Conservation (phyloP, 345 rosid species). For the Rhodamnia rubescens region DNA sequence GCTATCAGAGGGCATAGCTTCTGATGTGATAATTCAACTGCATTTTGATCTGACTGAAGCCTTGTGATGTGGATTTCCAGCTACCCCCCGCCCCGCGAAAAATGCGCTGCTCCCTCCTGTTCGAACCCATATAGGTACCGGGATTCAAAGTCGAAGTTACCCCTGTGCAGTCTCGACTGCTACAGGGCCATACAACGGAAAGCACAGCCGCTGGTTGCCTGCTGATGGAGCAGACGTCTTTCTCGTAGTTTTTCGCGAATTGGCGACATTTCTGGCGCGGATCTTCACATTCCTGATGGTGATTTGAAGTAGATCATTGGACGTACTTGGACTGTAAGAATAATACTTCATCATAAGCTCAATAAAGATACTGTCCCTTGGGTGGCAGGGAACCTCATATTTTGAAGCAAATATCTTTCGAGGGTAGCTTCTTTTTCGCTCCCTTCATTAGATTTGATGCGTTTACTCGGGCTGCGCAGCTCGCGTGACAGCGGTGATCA, state of each 20-base stretch:
- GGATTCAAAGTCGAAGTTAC: constrained; percentile 72
- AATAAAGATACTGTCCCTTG: not conserved
- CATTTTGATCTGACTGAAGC: not conserved
- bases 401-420: not conserved
- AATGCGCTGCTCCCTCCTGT: constrained; percentile 75
- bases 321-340: not conserved
- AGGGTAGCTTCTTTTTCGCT: not conserved
- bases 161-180: constrained; percentile 88
- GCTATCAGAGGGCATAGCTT: not conserved
- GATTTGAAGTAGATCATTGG: not conserved
- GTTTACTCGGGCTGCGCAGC: not conserved
- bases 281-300: not conserved
- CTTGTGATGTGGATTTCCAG: constrained; percentile 16
- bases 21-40: not conserved
- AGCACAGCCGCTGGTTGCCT: not conserved
- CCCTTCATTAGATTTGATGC: not conserved
- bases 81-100: constrained; percentile 87
- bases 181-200: constrained; percentile 67
- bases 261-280: not conserved
- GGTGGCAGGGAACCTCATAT: not conserved
- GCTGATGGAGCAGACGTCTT: not conserved
- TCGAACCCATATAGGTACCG: constrained; percentile 71
- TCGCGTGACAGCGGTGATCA: not conserved
- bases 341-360: not conserved
- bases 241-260: not conserved